Evolutionary conservation across 306 rosid species (phyloP).

Genomic region (Sesbania bispinosa): DNA sequence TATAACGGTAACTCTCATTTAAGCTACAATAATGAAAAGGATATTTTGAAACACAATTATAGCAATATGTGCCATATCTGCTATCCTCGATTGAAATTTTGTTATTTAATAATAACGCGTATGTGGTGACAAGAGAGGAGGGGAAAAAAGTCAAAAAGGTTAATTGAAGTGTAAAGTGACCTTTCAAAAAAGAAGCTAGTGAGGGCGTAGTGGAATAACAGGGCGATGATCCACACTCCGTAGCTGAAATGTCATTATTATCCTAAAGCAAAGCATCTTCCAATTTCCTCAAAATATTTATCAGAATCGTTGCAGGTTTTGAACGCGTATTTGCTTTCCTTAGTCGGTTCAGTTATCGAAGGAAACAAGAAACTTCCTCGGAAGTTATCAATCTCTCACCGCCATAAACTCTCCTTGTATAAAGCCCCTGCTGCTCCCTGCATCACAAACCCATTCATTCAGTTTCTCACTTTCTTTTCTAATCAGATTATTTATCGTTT

Average conservation of each 20-base stretch:
- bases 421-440: not conserved
- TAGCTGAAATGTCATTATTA: not conserved
- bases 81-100: not conserved
- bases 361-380: slow-evolving; percentile 5
- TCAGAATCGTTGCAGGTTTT: not conserved
- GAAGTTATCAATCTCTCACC: not conserved
- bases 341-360: slow-evolving; percentile 13
- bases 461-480: not conserved
- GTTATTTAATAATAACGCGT: not conserved
- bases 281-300: not conserved
- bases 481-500: not conserved
- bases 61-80: no score
- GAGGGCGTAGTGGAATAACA: not conserved
- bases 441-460: not conserved
- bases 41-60: no score
- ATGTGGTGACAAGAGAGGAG: not conserved
- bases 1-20: no score
- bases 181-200: not conserved
- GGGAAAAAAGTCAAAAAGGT: not conserved
- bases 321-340: slow-evolving; percentile 20
- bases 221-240: not conserved
- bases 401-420: not conserved
- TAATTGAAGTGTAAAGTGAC: not conserved
- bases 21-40: no score
- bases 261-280: not conserved